Evolutionary conservation across 148 eudicot genomes (phyloP).

Genomic region (Amaranthus cruentus): DNA sequence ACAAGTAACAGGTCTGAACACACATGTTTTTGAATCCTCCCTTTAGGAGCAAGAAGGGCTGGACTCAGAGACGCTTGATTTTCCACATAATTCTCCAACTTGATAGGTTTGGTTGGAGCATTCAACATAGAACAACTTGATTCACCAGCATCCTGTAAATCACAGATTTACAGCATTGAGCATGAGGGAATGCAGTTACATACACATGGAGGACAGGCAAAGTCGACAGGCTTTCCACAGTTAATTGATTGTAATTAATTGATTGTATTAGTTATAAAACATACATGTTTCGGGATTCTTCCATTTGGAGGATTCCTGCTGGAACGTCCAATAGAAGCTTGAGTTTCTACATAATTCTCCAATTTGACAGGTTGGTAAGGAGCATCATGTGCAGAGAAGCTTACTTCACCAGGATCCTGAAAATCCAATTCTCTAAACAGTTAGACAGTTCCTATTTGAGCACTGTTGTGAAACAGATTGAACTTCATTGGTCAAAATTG

Average conservation of each 20-base stretch:
- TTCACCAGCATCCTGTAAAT: constrained; percentile 32
- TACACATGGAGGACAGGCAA: background rate
- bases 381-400: constrained; percentile 30
- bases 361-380: constrained; percentile 18
- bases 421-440: background rate
- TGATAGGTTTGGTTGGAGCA: constrained; percentile 24
- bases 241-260: background rate
- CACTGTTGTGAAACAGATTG: background rate
- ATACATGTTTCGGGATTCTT: constrained; percentile 11
- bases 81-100: constrained; percentile 17
- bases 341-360: constrained; percentile 15
- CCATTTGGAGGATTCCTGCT: background rate
- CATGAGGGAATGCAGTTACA: background rate
- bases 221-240: background rate
- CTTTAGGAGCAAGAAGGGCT: background rate
- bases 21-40: constrained; percentile 13
- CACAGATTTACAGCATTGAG: background rate
- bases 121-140: constrained; percentile 32
- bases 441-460: background rate
- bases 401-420: constrained; percentile 36
- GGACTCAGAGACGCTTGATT: constrained; percentile 3
- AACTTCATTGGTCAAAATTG: background rate
- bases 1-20: background rate
- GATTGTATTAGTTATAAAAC: background rate
- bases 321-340: constrained; percentile 3